These are phyloP conservation scores for Pyrrhoderma lamaoense DNA, from an alignment of 1,284 basidiomycete genomes.

Conservation along the genomic window DNA sequence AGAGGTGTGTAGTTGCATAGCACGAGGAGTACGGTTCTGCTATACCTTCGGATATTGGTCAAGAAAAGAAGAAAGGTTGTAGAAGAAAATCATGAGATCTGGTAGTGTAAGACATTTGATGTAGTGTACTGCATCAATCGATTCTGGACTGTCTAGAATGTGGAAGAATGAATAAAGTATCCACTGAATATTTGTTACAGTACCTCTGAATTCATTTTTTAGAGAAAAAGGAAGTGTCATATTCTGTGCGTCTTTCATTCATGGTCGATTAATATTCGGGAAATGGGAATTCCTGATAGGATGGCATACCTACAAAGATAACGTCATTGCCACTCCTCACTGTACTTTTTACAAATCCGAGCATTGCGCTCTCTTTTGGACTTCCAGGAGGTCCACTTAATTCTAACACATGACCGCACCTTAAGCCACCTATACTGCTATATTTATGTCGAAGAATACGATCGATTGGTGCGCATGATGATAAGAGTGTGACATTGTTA, in stretches of 20 bases:
- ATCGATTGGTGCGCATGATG: conserved; percentile 7
- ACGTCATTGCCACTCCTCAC: conserved; percentile 40
- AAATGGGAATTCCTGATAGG: too few relatives aligned
- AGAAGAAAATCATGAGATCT: conserved; percentile 52
- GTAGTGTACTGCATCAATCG: conserved; percentile 35
- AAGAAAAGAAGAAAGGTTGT: conserved; percentile 43
- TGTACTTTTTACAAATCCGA: conserved; percentile 42
- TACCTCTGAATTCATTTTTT: conserved; percentile 35
- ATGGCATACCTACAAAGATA: conserved; percentile 54
- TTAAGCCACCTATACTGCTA: conserved; percentile 49
- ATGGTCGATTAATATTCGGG: too few relatives aligned
- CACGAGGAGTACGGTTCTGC: neutral
- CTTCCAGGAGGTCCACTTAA: conserved; percentile 68
- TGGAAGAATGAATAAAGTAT: too few relatives aligned
- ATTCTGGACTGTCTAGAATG: conserved; percentile 11
- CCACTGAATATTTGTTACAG: too few relatives aligned
- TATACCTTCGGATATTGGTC: conserved; percentile 41
- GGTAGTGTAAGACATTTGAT: conserved; percentile 39
- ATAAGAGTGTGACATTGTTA: conserved; percentile 20
- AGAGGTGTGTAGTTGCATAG: too few relatives aligned
- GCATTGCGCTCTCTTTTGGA: conserved; percentile 48
- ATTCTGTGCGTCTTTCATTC: conserved; percentile 53
- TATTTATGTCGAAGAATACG: conserved; percentile 41
- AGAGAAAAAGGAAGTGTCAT: conserved; percentile 48
- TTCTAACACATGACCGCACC: conserved; percentile 55